Evolutionary conservation across 1,284 basidiomycete species (phyloP), one percentile per base, ranked within the genome.

Genomic region (Tylopilus sp.): DNA sequence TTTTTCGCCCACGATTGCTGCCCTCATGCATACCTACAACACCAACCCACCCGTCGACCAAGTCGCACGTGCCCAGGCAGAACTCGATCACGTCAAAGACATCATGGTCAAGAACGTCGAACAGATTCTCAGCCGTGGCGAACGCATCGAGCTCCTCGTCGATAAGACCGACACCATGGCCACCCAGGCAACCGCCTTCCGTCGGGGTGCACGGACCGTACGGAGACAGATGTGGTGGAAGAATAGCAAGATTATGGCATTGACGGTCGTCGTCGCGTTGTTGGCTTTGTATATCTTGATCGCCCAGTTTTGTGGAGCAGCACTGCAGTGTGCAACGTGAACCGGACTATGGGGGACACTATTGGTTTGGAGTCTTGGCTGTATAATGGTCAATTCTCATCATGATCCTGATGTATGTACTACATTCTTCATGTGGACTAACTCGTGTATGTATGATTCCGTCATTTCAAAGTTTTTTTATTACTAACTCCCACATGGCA

Each of bases 31-130:
- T 72, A 89, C 91, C 62, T 99, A 95, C 84, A 96, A 95, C 75
- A 93, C 93, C 47, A 83, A 90, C 19, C 96, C 96, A n/a, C 95
- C 95, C 12, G 84, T 87, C n/a, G 97, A 99, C 77, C 95, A 97
- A 64, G 90, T 99, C 65, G 83, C 90, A 41, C 92, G 95, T 69
- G 97, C 98, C 4, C 96, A 97, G 77, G 87, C 87, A 13, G 97
- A 99, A 77, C 86, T 99, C 39, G 92, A 93, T 67, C 93, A 96
- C 73, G 96, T 97, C 57, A 98, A 98, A 80, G 94, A 97, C 73
- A 96, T 98, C 80, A 98, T 98, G 96, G 96, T 98, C 51, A 94
- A 96, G 80, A 97, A 97, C 77, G 95, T 97, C 66, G 95, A 97
- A 80, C 93, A 96, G 80, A 98, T 99, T 71, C 87, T 99, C 51